Conservation (phyloP, 2,329 filamentous ascomycete species). For the Penicillium frequentans region DNA sequence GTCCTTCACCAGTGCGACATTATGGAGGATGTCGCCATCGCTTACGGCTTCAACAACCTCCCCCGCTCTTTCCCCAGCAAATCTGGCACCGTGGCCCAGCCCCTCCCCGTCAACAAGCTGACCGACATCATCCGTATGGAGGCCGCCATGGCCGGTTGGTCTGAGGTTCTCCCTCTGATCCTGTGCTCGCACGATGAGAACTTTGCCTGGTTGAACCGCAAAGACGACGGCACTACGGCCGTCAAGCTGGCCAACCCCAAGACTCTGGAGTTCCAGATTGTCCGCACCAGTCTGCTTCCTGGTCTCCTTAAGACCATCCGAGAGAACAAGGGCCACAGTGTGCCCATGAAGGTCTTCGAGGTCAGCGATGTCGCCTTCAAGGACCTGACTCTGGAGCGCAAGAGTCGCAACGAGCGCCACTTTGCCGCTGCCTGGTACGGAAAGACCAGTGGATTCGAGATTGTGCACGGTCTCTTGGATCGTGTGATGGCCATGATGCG, state of each 20-base stretch:
- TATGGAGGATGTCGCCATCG: slow-evolving; percentile 97
- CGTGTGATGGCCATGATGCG: slow-evolving; percentile 90
- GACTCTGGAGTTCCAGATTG: slow-evolving; percentile 89
- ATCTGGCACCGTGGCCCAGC: slow-evolving; percentile 80
- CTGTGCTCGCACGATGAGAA: slow-evolving; percentile 98
- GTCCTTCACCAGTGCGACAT: slow-evolving; percentile 96
- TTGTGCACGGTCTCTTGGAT: slow-evolving; percentile 91
- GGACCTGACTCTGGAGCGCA: slow-evolving; percentile 76
- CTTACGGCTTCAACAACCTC: slow-evolving; percentile 96
- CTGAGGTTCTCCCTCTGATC: slow-evolving; percentile 92
- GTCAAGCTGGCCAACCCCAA: slow-evolving; percentile 90
- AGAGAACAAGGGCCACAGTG: slow-evolving; percentile 84
- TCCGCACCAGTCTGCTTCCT: slow-evolving; percentile 80
- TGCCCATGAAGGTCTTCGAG: slow-evolving; percentile 92
- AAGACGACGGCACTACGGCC: slow-evolving; percentile 79
- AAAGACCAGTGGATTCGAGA: slow-evolving; percentile 90
- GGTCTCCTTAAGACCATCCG: slow-evolving; percentile 90
- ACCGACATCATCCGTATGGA: slow-evolving; percentile 86
- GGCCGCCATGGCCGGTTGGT: slow-evolving; percentile 92
- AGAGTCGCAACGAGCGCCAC: slow-evolving; percentile 88
- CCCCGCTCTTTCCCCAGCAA: slow-evolving; percentile 84
- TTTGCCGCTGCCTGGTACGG: slow-evolving; percentile 96
- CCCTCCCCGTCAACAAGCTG: slow-evolving; percentile 90
- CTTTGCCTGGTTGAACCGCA: slow-evolving; percentile 89
- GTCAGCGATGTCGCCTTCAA: slow-evolving; percentile 90